Percentiles rank a stretch among this genome's conserved stretches.
Conservation (phyloP, 2,329 filamentous ascomycete species). For the Blastomyces percursus region DNA sequence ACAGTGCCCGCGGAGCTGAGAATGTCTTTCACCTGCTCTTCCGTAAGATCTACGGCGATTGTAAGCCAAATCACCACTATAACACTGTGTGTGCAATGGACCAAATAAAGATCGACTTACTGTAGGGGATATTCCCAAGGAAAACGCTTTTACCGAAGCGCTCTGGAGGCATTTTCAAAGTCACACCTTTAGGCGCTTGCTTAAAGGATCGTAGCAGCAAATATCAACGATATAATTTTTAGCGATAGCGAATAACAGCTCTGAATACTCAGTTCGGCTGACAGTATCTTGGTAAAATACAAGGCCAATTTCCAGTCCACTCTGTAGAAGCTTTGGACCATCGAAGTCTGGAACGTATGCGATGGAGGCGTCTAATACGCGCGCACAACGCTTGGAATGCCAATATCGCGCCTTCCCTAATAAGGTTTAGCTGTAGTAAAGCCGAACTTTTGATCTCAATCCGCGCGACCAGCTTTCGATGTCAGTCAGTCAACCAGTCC, state of each 20-base stretch:
- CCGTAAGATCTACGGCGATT: conserved; percentile 63
- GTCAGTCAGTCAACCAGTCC: not conserved
- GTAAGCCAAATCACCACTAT: conserved; percentile 56
- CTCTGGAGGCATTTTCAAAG: conserved; percentile 34
- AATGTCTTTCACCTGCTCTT: conserved; percentile 91
- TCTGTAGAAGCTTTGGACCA: not conserved
- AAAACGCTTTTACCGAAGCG: conserved; percentile 38
- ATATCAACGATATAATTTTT: not conserved
- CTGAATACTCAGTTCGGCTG: not conserved
- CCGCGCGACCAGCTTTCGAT: not conserved
- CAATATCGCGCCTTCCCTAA: conserved; percentile 9
- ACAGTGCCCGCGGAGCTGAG: conserved; percentile 86
- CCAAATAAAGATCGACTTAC: conserved; percentile 65
- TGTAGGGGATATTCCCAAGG: conserved; percentile 51
- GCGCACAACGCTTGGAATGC: not conserved
- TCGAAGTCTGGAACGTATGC: not conserved
- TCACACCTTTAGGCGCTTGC: not conserved
- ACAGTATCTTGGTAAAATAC: not conserved
- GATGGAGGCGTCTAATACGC: not conserved
- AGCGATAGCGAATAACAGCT: not conserved
- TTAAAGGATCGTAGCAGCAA: not conserved
- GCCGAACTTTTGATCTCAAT: conserved; percentile 9
- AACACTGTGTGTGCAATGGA: conserved; percentile 62
- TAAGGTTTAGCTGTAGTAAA: conserved; percentile 13
- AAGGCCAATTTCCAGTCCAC: not conserved